Base-by-base conservation (phyloP, 805 yeast species). In the Starmerella tilneyi region DNA sequence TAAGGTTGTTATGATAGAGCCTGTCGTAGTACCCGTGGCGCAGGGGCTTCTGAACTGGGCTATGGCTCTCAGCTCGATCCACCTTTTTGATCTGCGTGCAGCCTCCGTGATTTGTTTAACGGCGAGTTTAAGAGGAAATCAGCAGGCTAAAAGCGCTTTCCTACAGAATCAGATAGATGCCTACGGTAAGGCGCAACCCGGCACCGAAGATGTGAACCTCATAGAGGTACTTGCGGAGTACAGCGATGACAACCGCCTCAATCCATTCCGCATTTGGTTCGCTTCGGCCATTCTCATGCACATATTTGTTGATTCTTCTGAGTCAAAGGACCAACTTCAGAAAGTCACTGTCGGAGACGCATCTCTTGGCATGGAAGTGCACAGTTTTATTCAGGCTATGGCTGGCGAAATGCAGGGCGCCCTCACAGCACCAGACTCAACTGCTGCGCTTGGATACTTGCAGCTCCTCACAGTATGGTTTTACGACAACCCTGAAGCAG, bases 231-330 rank as follows among this genome's bases (percentile, higher is more conserved):
- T 92, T 6, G 71, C 85, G 53, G 89, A 82, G 51, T 84, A 82
- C 56, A 89, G 88, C 52, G 75, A 78, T 3, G 81, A 77, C 17
- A 60, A 71, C 39, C 75, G 78, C 44, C 63, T 88, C 27, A 89
- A 92, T 53, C 96, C 99, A 0, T 92, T 86, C 59, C 76, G 78
- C 56, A 63, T 77, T 1, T 92, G 94, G 92, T 88, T 89, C 63
- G 76, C 95, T 0, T 67, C 82, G 2, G 72, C 78, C 4, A 66
- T 84, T 4, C 59, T 89, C 19, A 67, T 81, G 34, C 74, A 73
- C 44, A 59, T 86, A 2, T 72, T 86, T 49, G 75, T 74, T 44
- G 62, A 56, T 19, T 55, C 52, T n/a, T 37, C 45, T 3, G 55
- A 52, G 23, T 42, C 52, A 21, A 54, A 57, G 26, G 61, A 59